Base-by-base conservation (phyloP, 2,329 filamentous ascomycete genomes). In the Aspergillus sp. region DNA sequence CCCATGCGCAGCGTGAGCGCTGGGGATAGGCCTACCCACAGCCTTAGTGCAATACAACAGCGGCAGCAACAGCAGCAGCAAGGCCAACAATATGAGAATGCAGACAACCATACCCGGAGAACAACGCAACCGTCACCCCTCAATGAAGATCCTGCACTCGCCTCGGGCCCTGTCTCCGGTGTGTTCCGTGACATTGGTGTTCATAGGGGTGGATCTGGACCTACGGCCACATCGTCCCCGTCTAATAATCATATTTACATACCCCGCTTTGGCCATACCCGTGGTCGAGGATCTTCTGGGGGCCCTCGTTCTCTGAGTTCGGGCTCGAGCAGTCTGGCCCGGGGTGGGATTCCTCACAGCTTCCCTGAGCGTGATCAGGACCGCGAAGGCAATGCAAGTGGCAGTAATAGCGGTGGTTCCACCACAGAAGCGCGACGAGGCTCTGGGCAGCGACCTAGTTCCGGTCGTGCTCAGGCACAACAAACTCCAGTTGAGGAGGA, bases 1-100 rank as follows among this genome's bases (percentile, higher is more conserved):
- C 69, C 67, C 19, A 68, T 72, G 60, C 67, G 72, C 35, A 73
- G 72, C 48, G 61, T 72, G 12, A 74, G 72, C 51, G 65, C 66
- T n/a, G 68, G 68, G 46, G 67, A 69, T 12, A 53, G 63, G 12
- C 57, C 63, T 8, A 58, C 62, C 34, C 48, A 59, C 5, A 64
- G 59, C 36, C 51, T 67, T 0, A 62, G 60, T 42, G 56, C 60
- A 26, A 49, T 66, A 7, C 57, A 67, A 29, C 64, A 60, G 10
- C 62, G 64, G 43, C 62, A 64, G 44, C 61, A 68, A 9, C 59
- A 58, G 19, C 19, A 19, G 7, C 57, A 67, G 30, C 64, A 60
- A 9, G 62, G 64, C 43, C 62, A 64, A 44, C 61, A 68, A 9
- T 59, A 58, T 29, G 61, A 62, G 29, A 56, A 49, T 32, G 53